Conservation (phyloP, 129 eudicot species). For the Artemisia tridentata region DNA sequence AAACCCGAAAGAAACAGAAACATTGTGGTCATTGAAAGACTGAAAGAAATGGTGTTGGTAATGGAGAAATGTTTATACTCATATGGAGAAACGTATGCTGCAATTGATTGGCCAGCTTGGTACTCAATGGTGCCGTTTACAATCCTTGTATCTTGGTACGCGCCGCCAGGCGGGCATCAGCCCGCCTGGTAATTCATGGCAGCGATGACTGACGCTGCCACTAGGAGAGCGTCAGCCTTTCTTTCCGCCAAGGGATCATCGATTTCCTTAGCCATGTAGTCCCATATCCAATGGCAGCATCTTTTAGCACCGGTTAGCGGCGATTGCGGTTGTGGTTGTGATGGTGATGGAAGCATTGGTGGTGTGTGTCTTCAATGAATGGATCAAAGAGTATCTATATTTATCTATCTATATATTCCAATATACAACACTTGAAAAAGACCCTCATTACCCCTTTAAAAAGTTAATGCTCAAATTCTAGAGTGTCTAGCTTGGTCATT, state of each 20-base stretch:
- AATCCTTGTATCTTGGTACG: constrained; percentile 4
- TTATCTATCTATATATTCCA: no score
- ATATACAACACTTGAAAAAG: no score
- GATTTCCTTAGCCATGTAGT: constrained; percentile 14
- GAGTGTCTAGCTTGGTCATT: no score
- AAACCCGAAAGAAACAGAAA: constrained; percentile 42
- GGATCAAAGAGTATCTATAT: neutral
- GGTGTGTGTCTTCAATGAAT: neutral
- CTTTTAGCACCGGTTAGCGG: neutral
- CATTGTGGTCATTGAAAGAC: constrained; percentile 38
- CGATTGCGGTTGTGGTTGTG: neutral
- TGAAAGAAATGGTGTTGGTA: constrained; percentile 30
- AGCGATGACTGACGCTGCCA: constrained; percentile 14
- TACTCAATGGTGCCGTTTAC: constrained; percentile 2
- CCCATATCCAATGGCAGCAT: neutral
- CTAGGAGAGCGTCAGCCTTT: constrained; percentile 23
- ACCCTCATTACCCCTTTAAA: no score
- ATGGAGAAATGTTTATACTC: constrained; percentile 20
- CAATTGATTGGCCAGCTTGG: constrained; percentile 31
- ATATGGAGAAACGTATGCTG: constrained; percentile 19
- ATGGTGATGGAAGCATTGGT: constrained; percentile 25
- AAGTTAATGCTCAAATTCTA: no score
- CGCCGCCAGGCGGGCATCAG: constrained; percentile 22
- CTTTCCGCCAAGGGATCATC: constrained; percentile 22
- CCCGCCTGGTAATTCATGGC: constrained; percentile 27